These are phyloP conservation scores for Mentha longifolia DNA, from an alignment of 257 asterid genomes.

Conservation along the genomic window DNA sequence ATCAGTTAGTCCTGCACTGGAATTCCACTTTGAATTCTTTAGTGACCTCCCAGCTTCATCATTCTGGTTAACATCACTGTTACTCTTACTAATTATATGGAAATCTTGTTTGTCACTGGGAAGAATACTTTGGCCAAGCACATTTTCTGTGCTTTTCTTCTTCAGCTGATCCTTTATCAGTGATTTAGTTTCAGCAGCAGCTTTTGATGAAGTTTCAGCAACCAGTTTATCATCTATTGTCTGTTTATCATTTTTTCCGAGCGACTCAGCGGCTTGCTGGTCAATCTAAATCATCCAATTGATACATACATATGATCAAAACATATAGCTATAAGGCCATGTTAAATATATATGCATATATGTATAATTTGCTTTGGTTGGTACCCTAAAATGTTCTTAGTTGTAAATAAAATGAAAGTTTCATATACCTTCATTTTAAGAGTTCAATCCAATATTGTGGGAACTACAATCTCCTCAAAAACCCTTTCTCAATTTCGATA, in stretches of 20 bases:
- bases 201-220: slow-evolving; percentile 42
- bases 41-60: slow-evolving; percentile 44
- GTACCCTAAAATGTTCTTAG: slow-evolving; percentile 13
- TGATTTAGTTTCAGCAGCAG: slow-evolving; percentile 56
- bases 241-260: slow-evolving; percentile 68
- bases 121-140: slow-evolving; percentile 30
- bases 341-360: background rate
- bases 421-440: background rate
- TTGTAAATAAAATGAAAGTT: background rate
- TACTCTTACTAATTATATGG: slow-evolving; percentile 41
- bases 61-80: slow-evolving; percentile 45
- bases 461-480: slow-evolving; percentile 11
- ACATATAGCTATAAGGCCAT: too few relatives aligned
- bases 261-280: slow-evolving; percentile 97
- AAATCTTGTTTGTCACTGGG: slow-evolving; percentile 41
- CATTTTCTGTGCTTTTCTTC: slow-evolving; percentile 58
- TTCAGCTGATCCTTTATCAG: slow-evolving; percentile 78
- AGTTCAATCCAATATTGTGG: background rate
- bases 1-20: slow-evolving; percentile 58
- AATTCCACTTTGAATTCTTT: slow-evolving; percentile 48
- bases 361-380: background rate
- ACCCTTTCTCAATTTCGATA: background rate
- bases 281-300: slow-evolving; percentile 70
- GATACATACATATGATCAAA: slow-evolving; percentile 7
- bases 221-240: slow-evolving; percentile 57